Percentiles rank a stretch among this genome's conserved stretches.
Conservation (phyloP, 2,329 filamentous ascomycete species). For the Cladosporium austrohemisphaericum region DNA sequence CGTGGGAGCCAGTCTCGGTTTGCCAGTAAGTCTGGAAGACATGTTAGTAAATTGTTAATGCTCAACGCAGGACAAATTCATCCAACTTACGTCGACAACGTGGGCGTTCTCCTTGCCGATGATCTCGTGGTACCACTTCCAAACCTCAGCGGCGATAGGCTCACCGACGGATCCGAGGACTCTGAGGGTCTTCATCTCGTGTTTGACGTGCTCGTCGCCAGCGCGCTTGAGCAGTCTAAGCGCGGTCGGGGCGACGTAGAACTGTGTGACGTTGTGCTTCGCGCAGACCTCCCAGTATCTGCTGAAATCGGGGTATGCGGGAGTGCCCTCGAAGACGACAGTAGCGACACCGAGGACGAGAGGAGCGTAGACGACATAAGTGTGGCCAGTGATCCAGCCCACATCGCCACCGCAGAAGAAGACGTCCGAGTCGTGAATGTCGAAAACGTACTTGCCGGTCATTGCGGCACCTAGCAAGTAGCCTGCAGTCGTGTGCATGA, state of each 20-base stretch:
- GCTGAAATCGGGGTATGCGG: constrained; percentile 95
- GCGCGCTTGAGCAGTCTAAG: constrained; percentile 91
- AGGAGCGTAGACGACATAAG: constrained; percentile 95
- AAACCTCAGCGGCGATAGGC: constrained; percentile 95
- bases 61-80: too few species aligned
- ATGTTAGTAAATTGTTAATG: constrained; percentile 18
- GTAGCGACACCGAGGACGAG: constrained; percentile 89
- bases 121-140: constrained; percentile 98
- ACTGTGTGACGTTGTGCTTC: constrained; percentile 91
- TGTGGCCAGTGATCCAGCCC: constrained; percentile 98
- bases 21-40: constrained; percentile 89
- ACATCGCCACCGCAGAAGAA: constrained; percentile 99
- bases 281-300: constrained; percentile 98
- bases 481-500: constrained; percentile 94
- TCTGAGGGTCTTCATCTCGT: constrained; percentile 82
- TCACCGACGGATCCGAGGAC: constrained; percentile 94
- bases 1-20: constrained; percentile 95
- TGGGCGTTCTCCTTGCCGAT: constrained; percentile 93
- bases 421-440: constrained; percentile 87
- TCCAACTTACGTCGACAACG: constrained; percentile 84
- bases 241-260: constrained; percentile 96
- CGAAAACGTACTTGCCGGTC: constrained; percentile 98
- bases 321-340: constrained; percentile 96
- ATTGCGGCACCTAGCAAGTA: constrained; percentile 91
- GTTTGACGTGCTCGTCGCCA: constrained; percentile 86